phyloP scores from a whole-genome alignment of 208 protist species.

The Vickermania ingenoplastis region DNA sequence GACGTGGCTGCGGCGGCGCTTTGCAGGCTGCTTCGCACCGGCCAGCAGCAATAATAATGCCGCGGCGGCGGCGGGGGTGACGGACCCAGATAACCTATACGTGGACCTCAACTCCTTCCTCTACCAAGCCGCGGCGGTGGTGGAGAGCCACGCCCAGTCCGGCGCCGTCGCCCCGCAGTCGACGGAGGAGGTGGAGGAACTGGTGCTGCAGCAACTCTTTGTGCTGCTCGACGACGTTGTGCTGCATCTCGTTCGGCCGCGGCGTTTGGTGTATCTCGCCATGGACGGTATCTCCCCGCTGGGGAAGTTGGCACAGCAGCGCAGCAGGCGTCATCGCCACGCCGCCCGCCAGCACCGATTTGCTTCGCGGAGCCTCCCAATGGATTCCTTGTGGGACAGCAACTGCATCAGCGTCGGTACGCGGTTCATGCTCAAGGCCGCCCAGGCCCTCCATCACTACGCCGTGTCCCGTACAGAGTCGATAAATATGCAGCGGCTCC shows the following conservation, averaged over 20 bases:
- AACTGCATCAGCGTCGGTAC: conserved; percentile 83
- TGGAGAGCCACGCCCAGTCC: conserved; percentile 11
- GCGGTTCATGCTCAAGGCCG: conserved; percentile 73
- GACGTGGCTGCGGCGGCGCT: conserved; percentile 72
- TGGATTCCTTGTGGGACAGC: conserved; percentile 59
- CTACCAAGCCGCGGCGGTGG: conserved; percentile 68
- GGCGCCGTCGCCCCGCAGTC: conserved; percentile 5
- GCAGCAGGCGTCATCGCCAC: conserved; percentile 89
- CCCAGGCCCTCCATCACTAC: conserved; percentile 70
- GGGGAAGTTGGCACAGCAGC: conserved; percentile 99
- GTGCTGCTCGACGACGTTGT: conserved; percentile 77
- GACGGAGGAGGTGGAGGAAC: conserved; percentile 51
- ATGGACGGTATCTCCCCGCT: conserved; percentile 96
- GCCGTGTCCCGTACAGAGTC: conserved; percentile 71
- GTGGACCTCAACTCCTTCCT: conserved; percentile 81
- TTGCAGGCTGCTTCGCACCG: conserved; percentile 71
- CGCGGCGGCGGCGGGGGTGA: conserved; percentile 4
- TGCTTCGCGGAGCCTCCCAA: conserved; percentile 17
- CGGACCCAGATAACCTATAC: conserved; percentile 56
- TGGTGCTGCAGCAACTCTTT: conserved; percentile 55
- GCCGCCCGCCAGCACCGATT: conserved; percentile 34
- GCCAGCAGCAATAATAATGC: conserved; percentile 14
- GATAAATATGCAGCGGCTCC: conserved; percentile 77
- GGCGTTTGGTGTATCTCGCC: conserved; percentile 94
- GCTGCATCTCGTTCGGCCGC: conserved; percentile 86